Percentiles rank a stretch among this genome's conserved stretches.
Evolutionary conservation across 305 asterid species (phyloP).

Genomic region (Plantago rigida): DNA sequence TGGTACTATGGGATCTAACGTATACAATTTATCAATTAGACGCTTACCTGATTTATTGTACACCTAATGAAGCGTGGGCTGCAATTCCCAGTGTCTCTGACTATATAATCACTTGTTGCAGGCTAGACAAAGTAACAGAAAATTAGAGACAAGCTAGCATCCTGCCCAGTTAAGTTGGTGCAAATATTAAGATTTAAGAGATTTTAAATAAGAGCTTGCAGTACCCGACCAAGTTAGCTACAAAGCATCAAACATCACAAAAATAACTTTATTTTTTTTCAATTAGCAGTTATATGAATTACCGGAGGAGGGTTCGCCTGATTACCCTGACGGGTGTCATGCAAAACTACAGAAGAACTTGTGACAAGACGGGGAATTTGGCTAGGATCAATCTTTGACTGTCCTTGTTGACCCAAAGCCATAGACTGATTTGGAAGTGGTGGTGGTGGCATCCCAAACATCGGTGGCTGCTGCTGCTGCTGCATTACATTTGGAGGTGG

Average conservation of each 20-base stretch:
- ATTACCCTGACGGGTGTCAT: slow-evolving; percentile 93
- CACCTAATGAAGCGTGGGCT: slow-evolving; percentile 98
- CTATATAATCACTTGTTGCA: slow-evolving; percentile 90
- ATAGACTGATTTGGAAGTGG: slow-evolving; percentile 67
- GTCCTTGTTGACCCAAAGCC: slow-evolving; percentile 66
- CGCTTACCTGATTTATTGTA: slow-evolving; percentile 78
- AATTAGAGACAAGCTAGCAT: slow-evolving; percentile 21
- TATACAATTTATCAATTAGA: slow-evolving; percentile 25
- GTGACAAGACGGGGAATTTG: slow-evolving; percentile 90
- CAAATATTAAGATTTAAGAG: not conserved
- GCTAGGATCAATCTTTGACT: slow-evolving; percentile 84
- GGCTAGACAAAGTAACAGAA: slow-evolving; percentile 49
- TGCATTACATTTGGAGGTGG: slow-evolving; percentile 54
- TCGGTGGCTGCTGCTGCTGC: slow-evolving; percentile 70
- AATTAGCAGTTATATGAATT: slow-evolving; percentile 22
- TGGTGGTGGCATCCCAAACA: slow-evolving; percentile 77
- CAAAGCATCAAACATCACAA: slow-evolving; percentile 9
- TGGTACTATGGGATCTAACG: slow-evolving; percentile 8
- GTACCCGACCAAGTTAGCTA: slow-evolving; percentile 18
- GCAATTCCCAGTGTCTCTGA: slow-evolving; percentile 92
- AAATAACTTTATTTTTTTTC: not conserved
- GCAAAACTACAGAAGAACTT: slow-evolving; percentile 55
- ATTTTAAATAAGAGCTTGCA: slow-evolving; percentile 19
- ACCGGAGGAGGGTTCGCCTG: slow-evolving; percentile 99
- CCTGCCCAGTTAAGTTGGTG: slow-evolving; percentile 15